Evolutionary conservation across 495 filamentous ascomycete species (phyloP).

Genomic region (Penicillium cataractarum): DNA sequence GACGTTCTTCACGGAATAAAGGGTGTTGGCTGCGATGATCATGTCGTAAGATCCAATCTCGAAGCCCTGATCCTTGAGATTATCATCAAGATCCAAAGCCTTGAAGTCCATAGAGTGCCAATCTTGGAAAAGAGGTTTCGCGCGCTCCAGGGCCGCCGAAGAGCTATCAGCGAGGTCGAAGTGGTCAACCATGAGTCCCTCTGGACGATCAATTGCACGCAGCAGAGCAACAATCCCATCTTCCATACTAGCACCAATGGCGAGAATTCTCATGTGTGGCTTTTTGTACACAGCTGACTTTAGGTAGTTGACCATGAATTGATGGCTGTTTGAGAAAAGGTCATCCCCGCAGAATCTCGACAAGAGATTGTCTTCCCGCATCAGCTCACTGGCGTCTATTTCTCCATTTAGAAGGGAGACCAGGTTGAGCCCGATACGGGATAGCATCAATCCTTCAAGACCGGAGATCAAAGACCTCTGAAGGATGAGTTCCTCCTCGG

Average conservation of each 20-base stretch:
- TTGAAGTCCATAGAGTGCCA: constrained; percentile 5
- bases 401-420: neutral
- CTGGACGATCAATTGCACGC: constrained; percentile 1
- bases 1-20: neutral
- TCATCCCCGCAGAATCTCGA: neutral
- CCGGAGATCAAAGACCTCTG: constrained; percentile 1
- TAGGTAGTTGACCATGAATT: neutral
- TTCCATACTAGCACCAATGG: neutral
- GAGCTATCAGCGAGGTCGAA: neutral
- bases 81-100: neutral
- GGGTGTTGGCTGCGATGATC: neutral
- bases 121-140: neutral
- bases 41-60: neutral
- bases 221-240: neutral
- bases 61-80: constrained; percentile 1
- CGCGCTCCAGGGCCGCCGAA: neutral
- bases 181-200: constrained; percentile 5
- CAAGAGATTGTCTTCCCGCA: neutral
- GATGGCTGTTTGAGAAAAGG: neutral
- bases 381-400: constrained; percentile 1
- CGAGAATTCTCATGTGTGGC: constrained; percentile 1
- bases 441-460: neutral
- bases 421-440: constrained; percentile 1
- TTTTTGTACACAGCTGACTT: neutral
- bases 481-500: constrained; percentile 1